Evolutionary conservation across 176 grass and related monocot genomes (phyloP).

Genomic region (Oryza longistaminata): DNA sequence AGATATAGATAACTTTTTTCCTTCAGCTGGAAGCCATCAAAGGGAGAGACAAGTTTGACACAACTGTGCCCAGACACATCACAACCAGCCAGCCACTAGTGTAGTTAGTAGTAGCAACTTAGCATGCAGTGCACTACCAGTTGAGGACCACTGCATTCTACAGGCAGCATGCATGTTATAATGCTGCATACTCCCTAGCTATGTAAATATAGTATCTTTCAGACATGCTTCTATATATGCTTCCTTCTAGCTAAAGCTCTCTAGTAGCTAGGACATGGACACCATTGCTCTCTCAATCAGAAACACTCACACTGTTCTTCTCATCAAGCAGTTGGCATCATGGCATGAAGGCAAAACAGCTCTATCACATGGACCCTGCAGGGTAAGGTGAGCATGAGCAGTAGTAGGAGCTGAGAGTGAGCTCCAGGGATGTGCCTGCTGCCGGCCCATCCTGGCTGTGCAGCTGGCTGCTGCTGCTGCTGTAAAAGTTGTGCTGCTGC

Average conservation of each 20-base stretch:
- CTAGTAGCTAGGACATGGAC: conserved; percentile 31
- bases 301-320: neutral
- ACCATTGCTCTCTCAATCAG: neutral
- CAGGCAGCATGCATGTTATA: conserved; percentile 33
- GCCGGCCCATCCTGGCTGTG: conserved; percentile 23
- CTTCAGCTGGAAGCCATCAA: conserved; percentile 33
- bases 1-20: neutral
- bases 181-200: conserved; percentile 1
- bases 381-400: conserved; percentile 45
- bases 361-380: conserved; percentile 55
- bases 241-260: neutral
- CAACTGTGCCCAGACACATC: conserved; percentile 9
- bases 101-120: neutral
- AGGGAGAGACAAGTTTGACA: conserved; percentile 37
- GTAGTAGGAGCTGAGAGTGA: conserved; percentile 56
- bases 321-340: neutral
- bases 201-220: neutral
- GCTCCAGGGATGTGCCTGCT: conserved; percentile 57
- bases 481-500: conserved; percentile 45
- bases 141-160: conserved; percentile 7
- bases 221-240: conserved; percentile 44
- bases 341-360: neutral
- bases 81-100: conserved; percentile 17
- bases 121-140: neutral
- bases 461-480: conserved; percentile 27